Evolutionary conservation across 164 flowering plant genomes (phyloP).

Genomic region (Malania oleifera): DNA sequence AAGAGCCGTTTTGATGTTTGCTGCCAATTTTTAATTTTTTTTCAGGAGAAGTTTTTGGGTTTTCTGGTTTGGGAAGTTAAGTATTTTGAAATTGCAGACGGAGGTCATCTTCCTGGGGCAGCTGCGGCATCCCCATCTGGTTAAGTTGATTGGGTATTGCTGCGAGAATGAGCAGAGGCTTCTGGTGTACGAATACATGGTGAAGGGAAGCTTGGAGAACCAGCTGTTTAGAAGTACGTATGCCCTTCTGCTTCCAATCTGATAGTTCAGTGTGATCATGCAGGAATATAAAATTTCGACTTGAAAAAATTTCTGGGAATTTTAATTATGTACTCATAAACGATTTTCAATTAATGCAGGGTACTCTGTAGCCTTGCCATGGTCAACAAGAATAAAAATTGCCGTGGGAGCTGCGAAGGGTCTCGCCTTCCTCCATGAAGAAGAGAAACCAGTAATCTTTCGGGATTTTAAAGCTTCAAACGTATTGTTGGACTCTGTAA

Average conservation of each 20-base stretch:
- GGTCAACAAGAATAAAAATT: constrained; percentile 78
- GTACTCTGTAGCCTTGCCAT: constrained; percentile 52
- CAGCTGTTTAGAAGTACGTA: constrained; percentile 61
- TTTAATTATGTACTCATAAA: background rate
- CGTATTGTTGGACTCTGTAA: constrained; percentile 71
- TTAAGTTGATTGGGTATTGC: constrained; percentile 88
- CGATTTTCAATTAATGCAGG: constrained; percentile 39
- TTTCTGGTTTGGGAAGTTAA: too few species aligned
- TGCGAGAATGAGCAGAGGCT: constrained; percentile 77
- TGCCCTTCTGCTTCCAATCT: background rate
- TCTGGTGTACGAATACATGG: constrained; percentile 82
- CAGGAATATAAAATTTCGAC: background rate
- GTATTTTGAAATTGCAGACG: constrained; percentile 35
- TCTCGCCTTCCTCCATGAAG: constrained; percentile 75
- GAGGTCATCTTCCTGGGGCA: constrained; percentile 86
- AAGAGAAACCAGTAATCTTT: constrained; percentile 68
- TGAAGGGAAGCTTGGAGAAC: constrained; percentile 65
- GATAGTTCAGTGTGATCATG: background rate
- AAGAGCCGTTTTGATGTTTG: background rate
- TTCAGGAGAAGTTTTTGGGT: too few species aligned
- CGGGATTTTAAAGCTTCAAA: constrained; percentile 89
- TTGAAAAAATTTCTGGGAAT: background rate
- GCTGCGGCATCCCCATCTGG: constrained; percentile 72
- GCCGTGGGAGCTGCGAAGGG: constrained; percentile 89
- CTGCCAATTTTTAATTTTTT: background rate